Base-by-base conservation (phyloP, 768 basidiomycete genomes). In the Ramaria sp. region DNA sequence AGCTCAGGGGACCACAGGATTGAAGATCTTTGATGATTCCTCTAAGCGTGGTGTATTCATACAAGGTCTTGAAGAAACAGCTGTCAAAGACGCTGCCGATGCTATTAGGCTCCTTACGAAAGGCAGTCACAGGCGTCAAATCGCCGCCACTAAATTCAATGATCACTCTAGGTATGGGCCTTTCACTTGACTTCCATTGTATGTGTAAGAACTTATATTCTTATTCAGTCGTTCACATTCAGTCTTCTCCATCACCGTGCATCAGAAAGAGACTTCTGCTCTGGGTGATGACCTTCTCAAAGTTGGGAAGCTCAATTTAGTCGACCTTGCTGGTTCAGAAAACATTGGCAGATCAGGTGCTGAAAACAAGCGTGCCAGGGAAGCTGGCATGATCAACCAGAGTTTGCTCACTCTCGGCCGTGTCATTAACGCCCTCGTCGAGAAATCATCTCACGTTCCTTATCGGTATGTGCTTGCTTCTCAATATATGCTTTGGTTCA, bases 371-470 rank as follows among this genome's bases (percentile, higher is more conserved):
- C 73, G 94, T 55, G 96, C 96, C 12, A 77, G 91, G 59, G 96
- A 99, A 65, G 96, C 96, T 1, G 96, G 96, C 10, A 96, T 94
- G 88, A 98, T 99, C 67, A 99, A 98, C 63, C 91, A 96, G 69
- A 94, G 90, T 63, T 73, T 99, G 48, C 73, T 99, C 1, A 97
- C 96, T n/a, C 81, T 99, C 13, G 96, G 96, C 0, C 74, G 96
- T 30, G 96, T 98, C 36, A 98, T 99, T 61, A 96, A 94, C 59
- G 89, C 89, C 9, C 77, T 99, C 42, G 96, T 98, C 51, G 94
- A 97, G 61, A 85, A 81, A 60, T 83, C 88, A 0, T 75, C 82
- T 28, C 96, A 98, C 65, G 85, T 98, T 43, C 96, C 96, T 6
- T 99, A 98, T 66, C 81, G 93, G 89, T 88, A 59, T 55, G 76